Evolutionary conservation across 345 rosid species (phyloP), one percentile per base, ranked within the genome.

Genomic region (Garcia nutans): DNA sequence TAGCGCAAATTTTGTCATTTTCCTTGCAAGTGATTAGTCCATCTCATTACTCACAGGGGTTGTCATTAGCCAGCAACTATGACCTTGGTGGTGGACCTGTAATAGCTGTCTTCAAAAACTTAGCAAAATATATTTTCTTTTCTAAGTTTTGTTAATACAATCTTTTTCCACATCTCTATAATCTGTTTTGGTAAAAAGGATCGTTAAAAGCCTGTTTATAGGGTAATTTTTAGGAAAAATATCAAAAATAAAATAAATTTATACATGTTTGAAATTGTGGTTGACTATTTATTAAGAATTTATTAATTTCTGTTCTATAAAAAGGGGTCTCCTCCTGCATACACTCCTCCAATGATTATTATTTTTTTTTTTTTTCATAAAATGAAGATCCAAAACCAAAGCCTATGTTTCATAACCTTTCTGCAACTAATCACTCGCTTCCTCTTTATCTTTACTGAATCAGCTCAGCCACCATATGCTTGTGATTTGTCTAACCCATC

Each of bases 401-500:
- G n/a, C 19, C 68, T 66, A 74, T 69, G 11, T 42, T 28, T 77
- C 67, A 1, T 41, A 5, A 5, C 54, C 52, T n/a, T 68, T n/a
- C 7, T 55, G 19, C 47, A 37, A 31, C 23, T 67, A 15, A 17
- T 50, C 22, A 17, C 57, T 23, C 6, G 41, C 5, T 70, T 72
- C 16, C 45, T 72, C 55, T 52, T 47, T 0, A 26, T 24, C 26
- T 77, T 47, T 22, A 85, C 69, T 28, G 78, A 64, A 33, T 79
- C 91, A 69, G 65, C 85, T 31, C 82, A 57, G 50, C 88, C 87
- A 19, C 98, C 92, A 24, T 87, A 81, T 79, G 80, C 97, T 0
- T 94, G 98, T 41, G 91, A 85, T 68, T 23, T 90, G 0, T 82
- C 86, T 0, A 75, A 85, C 24, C 89, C 95, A 42, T 77, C 86